phyloP scores from a whole-genome alignment of 441 rosid species.

The Eruca vesicaria region DNA sequence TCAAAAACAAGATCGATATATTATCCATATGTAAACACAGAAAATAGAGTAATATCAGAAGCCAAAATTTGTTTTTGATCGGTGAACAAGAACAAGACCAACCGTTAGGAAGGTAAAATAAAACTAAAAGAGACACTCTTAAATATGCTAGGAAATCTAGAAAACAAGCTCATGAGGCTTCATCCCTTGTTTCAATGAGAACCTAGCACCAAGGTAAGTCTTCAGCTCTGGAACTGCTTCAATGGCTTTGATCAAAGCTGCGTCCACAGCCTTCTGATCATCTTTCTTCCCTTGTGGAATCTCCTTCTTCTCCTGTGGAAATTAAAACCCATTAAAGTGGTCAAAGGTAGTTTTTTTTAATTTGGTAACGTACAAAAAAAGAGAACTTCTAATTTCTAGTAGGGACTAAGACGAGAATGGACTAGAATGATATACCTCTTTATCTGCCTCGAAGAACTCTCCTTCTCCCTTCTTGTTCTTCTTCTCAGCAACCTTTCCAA shows the following conservation, averaged over 20 bases:
- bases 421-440: conserved; percentile 43
- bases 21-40: conserved; percentile 8
- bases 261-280: conserved; percentile 46
- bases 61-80: conserved; percentile 14
- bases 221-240: conserved; percentile 48
- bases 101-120: background rate
- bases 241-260: conserved; percentile 41
- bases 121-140: background rate
- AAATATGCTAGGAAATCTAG: conserved; percentile 25
- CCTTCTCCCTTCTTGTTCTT: conserved; percentile 49
- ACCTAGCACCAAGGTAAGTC: conserved; percentile 51
- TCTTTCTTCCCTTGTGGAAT: conserved; percentile 48
- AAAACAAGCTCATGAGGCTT: conserved; percentile 63
- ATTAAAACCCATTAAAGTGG: background rate
- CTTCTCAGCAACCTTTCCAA: conserved; percentile 47
- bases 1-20: background rate
- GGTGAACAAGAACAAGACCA: conserved; percentile 21
- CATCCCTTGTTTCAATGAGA: conserved; percentile 61
- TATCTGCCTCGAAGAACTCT: conserved; percentile 54
- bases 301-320: conserved; percentile 39
- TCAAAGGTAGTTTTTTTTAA: background rate
- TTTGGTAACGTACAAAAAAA: background rate
- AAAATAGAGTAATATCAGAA: background rate
- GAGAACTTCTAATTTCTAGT: no score
- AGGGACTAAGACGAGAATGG: no score